Conservation (phyloP, 1,284 basidiomycete species). For the Rhizoctonia solani region DNA sequence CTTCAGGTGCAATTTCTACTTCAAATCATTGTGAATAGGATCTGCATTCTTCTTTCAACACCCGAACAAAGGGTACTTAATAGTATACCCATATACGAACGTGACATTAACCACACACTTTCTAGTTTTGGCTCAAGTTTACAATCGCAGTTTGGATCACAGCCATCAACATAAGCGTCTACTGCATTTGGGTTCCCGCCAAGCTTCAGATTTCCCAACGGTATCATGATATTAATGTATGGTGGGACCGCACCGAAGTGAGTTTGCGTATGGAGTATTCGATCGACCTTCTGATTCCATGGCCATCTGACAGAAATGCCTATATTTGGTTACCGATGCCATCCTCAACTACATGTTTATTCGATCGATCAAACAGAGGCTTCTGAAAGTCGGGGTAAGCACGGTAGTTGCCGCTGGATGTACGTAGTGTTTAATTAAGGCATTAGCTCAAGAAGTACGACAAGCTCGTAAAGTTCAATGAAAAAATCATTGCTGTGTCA, state of each 20-base stretch:
- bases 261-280: not conserved
- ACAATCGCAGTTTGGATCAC: slow-evolving; percentile 34
- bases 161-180: slow-evolving; percentile 35
- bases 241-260: slow-evolving; percentile 35
- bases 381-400: slow-evolving; percentile 31
- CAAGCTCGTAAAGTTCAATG: slow-evolving; percentile 36
- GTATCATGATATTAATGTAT: slow-evolving; percentile 33
- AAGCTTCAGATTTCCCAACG: slow-evolving; percentile 34
- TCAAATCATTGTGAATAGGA: slow-evolving; percentile 38
- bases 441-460: slow-evolving; percentile 34
- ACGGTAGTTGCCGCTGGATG: not conserved
- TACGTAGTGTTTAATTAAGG: not conserved
- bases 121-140: slow-evolving; percentile 35
- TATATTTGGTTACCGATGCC: slow-evolving; percentile 39
- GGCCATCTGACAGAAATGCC: not conserved
- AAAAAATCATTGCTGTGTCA: slow-evolving; percentile 34
- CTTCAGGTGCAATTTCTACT: slow-evolving; percentile 37
- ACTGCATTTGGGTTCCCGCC: slow-evolving; percentile 39
- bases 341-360: slow-evolving; percentile 37
- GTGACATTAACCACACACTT: too few relatives aligned
- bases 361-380: slow-evolving; percentile 26
- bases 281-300: not conserved
- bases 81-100: too few relatives aligned
- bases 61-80: not conserved
- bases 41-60: slow-evolving; percentile 20